These are phyloP conservation scores for Alternaria arbusti DNA, from an alignment of 2,329 filamentous ascomycete species.

Conservation along the genomic window DNA sequence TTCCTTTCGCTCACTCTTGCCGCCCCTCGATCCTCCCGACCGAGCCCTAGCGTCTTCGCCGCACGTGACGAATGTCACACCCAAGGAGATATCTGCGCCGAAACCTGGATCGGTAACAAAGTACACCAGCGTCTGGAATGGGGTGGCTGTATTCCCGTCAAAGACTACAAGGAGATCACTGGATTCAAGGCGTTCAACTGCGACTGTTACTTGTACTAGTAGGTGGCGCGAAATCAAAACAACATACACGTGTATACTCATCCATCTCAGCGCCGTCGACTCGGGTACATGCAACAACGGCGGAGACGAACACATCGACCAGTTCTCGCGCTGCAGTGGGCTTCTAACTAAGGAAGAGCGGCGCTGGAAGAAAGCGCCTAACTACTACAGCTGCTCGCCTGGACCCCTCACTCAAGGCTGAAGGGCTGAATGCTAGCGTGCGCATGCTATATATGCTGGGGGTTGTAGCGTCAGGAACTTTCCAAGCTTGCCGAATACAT, in stretches of 20 bases:
- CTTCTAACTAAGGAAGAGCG: background rate
- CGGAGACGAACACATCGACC: background rate
- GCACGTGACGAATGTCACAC: background rate
- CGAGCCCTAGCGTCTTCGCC: background rate
- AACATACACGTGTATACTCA: background rate
- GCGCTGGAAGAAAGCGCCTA: constrained; percentile 1
- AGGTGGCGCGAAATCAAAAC: background rate
- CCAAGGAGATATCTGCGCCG: background rate
- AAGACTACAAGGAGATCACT: background rate
- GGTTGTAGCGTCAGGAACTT: background rate
- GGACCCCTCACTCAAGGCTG: background rate
- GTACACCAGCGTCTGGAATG: background rate
- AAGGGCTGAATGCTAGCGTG: background rate
- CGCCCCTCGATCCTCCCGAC: background rate
- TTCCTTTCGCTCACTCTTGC: background rate
- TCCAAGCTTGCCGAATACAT: background rate
- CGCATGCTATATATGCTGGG: background rate
- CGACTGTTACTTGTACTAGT: background rate
- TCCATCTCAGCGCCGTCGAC: background rate
- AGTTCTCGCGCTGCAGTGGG: background rate
- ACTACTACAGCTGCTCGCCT: background rate
- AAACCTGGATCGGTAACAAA: constrained; percentile 1
- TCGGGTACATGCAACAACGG: constrained; percentile 1
- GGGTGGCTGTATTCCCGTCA: background rate
- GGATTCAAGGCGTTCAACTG: constrained; percentile 3